A percentile compares a stretch with the other conserved stretches of the same genome.
phyloP scores from a whole-genome alignment of 768 basidiomycete species.

The Termitomyces sp. region DNA sequence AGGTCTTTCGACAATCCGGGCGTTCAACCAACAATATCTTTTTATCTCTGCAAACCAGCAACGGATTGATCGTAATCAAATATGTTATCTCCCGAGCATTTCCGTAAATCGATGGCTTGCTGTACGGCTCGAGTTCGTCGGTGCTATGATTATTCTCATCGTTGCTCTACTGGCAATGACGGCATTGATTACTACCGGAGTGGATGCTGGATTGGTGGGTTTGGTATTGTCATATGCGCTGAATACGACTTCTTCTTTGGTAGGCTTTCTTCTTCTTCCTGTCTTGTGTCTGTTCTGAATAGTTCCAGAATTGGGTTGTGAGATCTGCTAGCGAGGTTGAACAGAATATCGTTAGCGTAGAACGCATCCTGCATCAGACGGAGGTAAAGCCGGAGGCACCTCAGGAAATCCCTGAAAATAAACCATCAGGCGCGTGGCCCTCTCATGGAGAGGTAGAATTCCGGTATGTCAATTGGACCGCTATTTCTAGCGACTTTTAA shows the following conservation, averaged over 20 bases:
- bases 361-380: constrained; percentile 82
- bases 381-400: constrained; percentile 72
- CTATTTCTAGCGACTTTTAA: neutral
- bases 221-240: constrained; percentile 82
- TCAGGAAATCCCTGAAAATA: constrained; percentile 54
- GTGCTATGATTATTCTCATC: constrained; percentile 72
- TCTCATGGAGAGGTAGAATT: constrained; percentile 69
- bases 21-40: constrained; percentile 64
- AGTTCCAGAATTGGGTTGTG: constrained; percentile 49
- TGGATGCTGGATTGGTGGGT: constrained; percentile 87
- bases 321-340: constrained; percentile 84
- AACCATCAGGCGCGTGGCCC: constrained; percentile 66
- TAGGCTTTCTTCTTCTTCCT: constrained; percentile 26
- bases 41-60: constrained; percentile 68
- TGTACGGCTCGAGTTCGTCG: constrained; percentile 79
- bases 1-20: constrained; percentile 80
- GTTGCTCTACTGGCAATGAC: constrained; percentile 62
- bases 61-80: constrained; percentile 82
- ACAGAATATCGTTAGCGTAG: constrained; percentile 86
- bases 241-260: constrained; percentile 78
- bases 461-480: constrained; percentile 34
- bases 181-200: constrained; percentile 68
- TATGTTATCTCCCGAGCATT: constrained; percentile 69
- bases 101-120: constrained; percentile 83
- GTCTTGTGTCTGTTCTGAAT: neutral